Conservation (phyloP, 164 flowering plant species). For the Nelumbo lutea region DNA sequence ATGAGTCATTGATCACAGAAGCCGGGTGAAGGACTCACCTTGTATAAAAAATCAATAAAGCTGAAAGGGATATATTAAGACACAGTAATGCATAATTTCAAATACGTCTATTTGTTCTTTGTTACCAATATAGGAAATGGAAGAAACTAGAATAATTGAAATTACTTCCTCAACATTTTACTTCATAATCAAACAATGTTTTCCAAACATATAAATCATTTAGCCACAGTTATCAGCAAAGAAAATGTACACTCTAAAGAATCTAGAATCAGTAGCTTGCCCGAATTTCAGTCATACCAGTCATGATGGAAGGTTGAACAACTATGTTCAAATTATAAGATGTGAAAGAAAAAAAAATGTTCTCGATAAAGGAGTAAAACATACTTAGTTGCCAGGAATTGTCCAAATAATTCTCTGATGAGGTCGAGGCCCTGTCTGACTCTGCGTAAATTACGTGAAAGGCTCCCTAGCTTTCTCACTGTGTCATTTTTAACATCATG, state of each 20-base stretch:
- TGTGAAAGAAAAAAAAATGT: neutral
- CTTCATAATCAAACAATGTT: neutral
- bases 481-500: conserved; percentile 47
- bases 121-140: too few species aligned
- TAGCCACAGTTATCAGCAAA: neutral
- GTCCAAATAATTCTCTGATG: conserved; percentile 65
- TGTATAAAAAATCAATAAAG: too few species aligned
- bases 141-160: neutral
- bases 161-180: neutral
- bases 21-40: too few species aligned
- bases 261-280: neutral
- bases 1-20: too few species aligned
- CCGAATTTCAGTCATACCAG: neutral
- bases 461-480: conserved; percentile 71
- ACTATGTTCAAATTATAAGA: neutral
- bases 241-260: neutral
- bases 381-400: conserved; percentile 64
- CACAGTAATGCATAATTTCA: too few species aligned
- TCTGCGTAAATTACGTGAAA: conserved; percentile 70
- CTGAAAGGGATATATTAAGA: too few species aligned
- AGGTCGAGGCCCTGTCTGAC: conserved; percentile 94
- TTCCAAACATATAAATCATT: neutral
- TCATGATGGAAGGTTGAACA: neutral
- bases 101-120: too few species aligned
- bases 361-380: conserved; percentile 4